These are phyloP conservation scores for Cyberlindnera petersonii DNA, from an alignment of 805 yeast species.

Conservation along the genomic window DNA sequence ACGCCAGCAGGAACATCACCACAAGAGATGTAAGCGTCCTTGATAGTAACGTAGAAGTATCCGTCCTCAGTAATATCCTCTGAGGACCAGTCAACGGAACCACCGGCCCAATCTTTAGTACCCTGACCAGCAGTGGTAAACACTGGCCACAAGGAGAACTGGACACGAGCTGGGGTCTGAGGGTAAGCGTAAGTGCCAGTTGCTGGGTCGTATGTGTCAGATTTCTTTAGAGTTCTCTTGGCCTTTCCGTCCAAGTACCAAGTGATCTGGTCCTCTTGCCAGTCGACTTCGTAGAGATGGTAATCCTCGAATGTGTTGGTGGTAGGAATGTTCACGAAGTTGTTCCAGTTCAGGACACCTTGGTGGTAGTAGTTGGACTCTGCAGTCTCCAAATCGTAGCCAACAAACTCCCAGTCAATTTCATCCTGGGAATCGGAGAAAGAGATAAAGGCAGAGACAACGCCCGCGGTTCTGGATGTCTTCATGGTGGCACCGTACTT, in stretches of 20 bases:
- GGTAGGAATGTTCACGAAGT: constrained; percentile 41
- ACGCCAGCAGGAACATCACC: constrained; percentile 66
- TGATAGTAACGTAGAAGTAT: constrained; percentile 67
- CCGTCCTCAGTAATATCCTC: constrained; percentile 69
- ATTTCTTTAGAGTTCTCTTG: constrained; percentile 61
- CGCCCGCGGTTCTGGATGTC: constrained; percentile 75
- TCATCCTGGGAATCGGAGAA: constrained; percentile 87
- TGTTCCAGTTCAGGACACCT: constrained; percentile 66
- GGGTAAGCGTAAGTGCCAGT: constrained; percentile 54
- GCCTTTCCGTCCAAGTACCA: constrained; percentile 73
- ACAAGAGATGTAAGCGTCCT: constrained; percentile 58
- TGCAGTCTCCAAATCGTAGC: constrained; percentile 58
- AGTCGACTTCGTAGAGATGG: constrained; percentile 76
- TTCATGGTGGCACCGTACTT: constrained; percentile 65
- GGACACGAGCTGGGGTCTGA: constrained; percentile 72
- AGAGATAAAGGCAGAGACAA: constrained; percentile 78
- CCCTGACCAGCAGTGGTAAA: constrained; percentile 56
- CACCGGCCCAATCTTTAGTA: constrained; percentile 86
- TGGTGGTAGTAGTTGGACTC: constrained; percentile 81
- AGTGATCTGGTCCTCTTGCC: constrained; percentile 66
- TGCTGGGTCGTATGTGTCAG: constrained; percentile 64
- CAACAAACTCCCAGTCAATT: constrained; percentile 84
- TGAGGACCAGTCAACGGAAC: constrained; percentile 77
- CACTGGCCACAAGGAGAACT: constrained; percentile 76
- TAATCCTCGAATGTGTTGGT: constrained; percentile 58